A percentile compares a stretch with the other conserved stretches of the same genome.
These are phyloP conservation scores for Thraustochytrium striatum DNA, from an alignment of 352 stramenopile species.

Conservation along the genomic window DNA sequence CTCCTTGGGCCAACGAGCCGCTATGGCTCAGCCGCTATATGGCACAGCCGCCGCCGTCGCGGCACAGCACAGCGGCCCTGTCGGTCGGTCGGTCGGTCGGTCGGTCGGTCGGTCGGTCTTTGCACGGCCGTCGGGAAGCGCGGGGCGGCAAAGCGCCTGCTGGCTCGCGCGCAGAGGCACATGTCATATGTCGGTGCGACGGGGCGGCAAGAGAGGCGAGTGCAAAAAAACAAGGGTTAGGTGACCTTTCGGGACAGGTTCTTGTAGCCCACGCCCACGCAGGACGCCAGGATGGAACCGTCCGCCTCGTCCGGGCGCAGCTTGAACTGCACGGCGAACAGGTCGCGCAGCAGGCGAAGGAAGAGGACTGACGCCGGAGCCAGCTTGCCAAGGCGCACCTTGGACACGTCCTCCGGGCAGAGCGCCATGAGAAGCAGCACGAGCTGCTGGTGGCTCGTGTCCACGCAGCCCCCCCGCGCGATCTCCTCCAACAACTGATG, in stretches of 20 bases:
- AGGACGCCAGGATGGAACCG: constrained; percentile 75
- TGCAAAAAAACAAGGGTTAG: too few species aligned
- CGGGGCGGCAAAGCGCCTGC: too few species aligned
- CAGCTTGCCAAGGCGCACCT: constrained; percentile 67
- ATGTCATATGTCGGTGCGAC: too few species aligned
- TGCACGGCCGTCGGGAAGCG: too few species aligned
- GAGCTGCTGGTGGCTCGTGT: constrained; percentile 90
- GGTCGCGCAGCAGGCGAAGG: constrained; percentile 79
- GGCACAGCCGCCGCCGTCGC: too few species aligned
- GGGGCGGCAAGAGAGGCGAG: too few species aligned
- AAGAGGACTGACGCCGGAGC: constrained; percentile 59
- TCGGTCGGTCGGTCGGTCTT: too few species aligned
- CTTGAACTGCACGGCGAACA: constrained; percentile 88
- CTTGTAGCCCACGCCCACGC: constrained; percentile 87
- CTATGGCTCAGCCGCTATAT: too few species aligned
- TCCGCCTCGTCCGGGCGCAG: constrained; percentile 78
- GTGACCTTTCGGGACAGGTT: constrained; percentile 90
- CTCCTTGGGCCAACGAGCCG: too few species aligned
- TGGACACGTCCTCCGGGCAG: constrained; percentile 94
- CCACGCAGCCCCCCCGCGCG: constrained; percentile 77
- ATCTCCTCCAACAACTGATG: constrained; percentile 95
- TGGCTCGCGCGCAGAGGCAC: too few species aligned
- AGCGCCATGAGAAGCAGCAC: constrained; percentile 95
- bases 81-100: too few species aligned
- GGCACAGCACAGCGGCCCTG: too few species aligned